Base-by-base conservation (phyloP, 225 moss, liverwort and hornwort genomes). In the Thuidium tamariscinum region DNA sequence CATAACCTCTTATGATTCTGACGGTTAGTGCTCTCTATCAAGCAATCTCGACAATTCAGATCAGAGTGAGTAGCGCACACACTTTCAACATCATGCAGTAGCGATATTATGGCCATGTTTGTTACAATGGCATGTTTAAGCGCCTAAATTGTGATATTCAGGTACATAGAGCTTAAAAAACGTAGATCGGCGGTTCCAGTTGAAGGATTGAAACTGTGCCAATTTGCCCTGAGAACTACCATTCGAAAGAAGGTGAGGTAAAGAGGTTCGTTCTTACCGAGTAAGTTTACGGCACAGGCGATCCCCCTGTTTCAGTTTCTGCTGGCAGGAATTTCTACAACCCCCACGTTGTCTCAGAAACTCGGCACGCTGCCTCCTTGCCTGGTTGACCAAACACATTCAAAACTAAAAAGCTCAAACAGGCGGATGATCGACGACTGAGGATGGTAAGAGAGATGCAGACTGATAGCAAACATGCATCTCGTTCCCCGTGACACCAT, bases 201-300 rank as follows among this genome's bases (percentile, higher is more conserved):
- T 49, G 29, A 61, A 49, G 59, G 62, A 74, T 37, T 71, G 54
- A 57, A 22, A 59, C 25, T 74, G n/a, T 83, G 74, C 10, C 49
- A 27, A 27, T 27, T 61, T 73, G n/a, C 37, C 18, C 42, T 56
- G 57, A 56, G 44, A 57, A 66, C n/a, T 79, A 60, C 57, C 29
- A 36, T 36, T 84, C 15, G 27, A 60, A 46, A 61, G 29, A 70
- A 27, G 19, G 6, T 27, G 49, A 67, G 18, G 70, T 74, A 29
- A 14, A 37, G 49, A 70, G 48, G 60, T 46, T 71, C 6, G 37
- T 67, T 60, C 88, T 94, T 82, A 94, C 96, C 95, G 96, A 84
- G 99, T 96, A 79, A 99, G 99, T 88, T 97, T 94, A 87, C 97
- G 97, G 72, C 96, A 99, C n/a, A 99, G 95, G 46, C 92, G 93